Evolutionary conservation across 2,329 filamentous ascomycete species (phyloP).

Genomic region (Scytalidium sp.): DNA sequence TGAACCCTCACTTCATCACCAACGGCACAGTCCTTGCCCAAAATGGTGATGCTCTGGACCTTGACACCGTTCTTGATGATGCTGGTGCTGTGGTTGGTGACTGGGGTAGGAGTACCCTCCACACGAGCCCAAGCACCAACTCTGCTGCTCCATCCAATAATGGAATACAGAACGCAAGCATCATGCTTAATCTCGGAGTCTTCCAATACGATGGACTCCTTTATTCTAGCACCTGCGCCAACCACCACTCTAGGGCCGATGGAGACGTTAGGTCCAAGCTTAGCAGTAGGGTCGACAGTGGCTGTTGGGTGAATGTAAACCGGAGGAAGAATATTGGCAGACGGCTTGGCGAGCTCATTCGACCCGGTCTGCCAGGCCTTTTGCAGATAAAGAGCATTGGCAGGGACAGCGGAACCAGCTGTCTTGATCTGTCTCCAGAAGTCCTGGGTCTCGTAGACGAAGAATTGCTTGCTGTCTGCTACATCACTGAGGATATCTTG

Average conservation of each 20-base stretch:
- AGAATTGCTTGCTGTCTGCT: constrained; percentile 96
- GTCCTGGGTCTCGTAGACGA: constrained; percentile 96
- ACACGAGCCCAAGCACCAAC: constrained; percentile 98
- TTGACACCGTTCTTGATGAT: constrained; percentile 98
- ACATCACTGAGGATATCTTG: constrained; percentile 96
- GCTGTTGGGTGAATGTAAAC: constrained; percentile 95
- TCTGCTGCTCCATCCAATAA: constrained; percentile 95
- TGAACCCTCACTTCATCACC: constrained; percentile 94
- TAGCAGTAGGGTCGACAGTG: constrained; percentile 87
- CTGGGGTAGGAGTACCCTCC: constrained; percentile 87
- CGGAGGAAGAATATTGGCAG: constrained; percentile 82
- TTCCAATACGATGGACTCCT: constrained; percentile 94
- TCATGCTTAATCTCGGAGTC: constrained; percentile 96
- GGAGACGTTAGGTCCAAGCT: constrained; percentile 94
- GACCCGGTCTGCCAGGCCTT: constrained; percentile 85
- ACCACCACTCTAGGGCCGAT: constrained; percentile 86
- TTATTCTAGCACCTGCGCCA: constrained; percentile 85
- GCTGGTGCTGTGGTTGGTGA: constrained; percentile 85
- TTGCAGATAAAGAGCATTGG: constrained; percentile 93
- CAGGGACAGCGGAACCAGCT: constrained; percentile 91
- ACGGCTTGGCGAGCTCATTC: constrained; percentile 77
- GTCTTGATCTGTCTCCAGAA: constrained; percentile 99
- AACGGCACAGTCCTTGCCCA: constrained; percentile 93
- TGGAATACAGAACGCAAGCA: constrained; percentile 90
- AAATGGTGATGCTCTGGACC: constrained; percentile 96